Base-by-base conservation (phyloP, 495 filamentous ascomycete species). In the Penicillium canariense region DNA sequence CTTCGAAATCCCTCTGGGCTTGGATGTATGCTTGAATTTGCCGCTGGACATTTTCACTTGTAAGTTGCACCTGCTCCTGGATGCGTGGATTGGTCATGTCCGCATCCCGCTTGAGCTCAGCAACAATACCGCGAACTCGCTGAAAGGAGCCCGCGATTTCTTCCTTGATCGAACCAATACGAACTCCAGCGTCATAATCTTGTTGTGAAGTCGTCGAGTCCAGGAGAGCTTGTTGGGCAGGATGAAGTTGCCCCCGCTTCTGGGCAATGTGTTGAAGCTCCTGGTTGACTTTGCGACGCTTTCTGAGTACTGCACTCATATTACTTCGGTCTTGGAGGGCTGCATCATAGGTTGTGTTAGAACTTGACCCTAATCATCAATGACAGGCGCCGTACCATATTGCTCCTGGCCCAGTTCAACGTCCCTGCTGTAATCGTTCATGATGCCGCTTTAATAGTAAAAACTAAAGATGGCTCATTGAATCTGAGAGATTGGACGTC, bases 81-180 rank as follows among this genome's bases (percentile, higher is more conserved):
- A 89, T 88, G 54, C 78, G 74, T 26, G 83, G 77, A 61, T 81
- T 77, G 34, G 77, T 76, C 20, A 77, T 77, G 43, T 86, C 82
- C 26, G 84, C 84, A 54, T 83, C 78, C 40, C 75, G 74, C 76
- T 91, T 92, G 57, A 94, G 74, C 27, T 73, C 70, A 57, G 82
- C 84, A 42, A 94, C 78, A 23, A 86, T 80, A 11, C 76, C 75
- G 36, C 79, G 81, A 46, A 92, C 73, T 30, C 71, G 76, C 40
- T 83, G 83, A 70, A 91, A 92, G 15, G 79, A 67, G 38, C 77
- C 79, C 77, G 89, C 89, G 35, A 87, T 88, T 42, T 88, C 79
- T n/a, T 80, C 61, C 57, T 90, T 79, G 48, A 90, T 77, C 35
- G 73, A 65, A 50, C 87, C 80, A 3, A 60, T 42, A 9, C 36